Base-by-base conservation (phyloP, 2,329 filamentous ascomycete genomes). In the Emergomyces orientalis region DNA sequence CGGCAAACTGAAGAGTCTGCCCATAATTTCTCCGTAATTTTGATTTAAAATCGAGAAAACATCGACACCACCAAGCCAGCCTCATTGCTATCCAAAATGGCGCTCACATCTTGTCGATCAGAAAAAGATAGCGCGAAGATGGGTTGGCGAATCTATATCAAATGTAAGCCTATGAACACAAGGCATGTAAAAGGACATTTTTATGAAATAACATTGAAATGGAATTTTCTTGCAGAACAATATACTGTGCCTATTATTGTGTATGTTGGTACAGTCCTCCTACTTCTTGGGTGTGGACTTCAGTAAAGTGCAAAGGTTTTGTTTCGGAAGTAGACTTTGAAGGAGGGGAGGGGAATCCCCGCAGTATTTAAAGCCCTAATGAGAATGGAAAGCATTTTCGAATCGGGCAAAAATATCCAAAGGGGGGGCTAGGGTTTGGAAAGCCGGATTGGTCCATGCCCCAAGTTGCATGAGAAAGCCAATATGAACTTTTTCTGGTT, bases 51-150 rank as follows among this genome's bases (percentile, higher is more conserved):
- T 59, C 41, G 54, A 57, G 13, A 22, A 34, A 41, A 41, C 27
- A 57, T 57, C 34, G 54, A 57, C 32, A 59, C 57, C 54, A 59
- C 57, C 39, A 59, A 59, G 41, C 57, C 57, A 59, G 25, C 39
- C 41, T 59, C 57, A 59, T 47, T 47, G 57, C 57, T 45, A 47
- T 59, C 39, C 22, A 22, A 34, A 49, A 47, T 3, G 57, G 30
- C 17, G 17, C 27, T 32, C 14, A n/a, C n/a, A 49, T 14, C 41
- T n/a, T 47, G 25, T 47, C 41, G 25, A 32, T n/a, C 19, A 47
- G 27, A 17, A 8, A 47, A 34, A 59, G 41, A 47, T 47, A 59
- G 57, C 39, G 41, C 27, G 30, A 19, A 59, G 57, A 59, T 32
- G 39, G 41, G 41, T 59, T 47, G 57, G 41, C 43, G 41, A 34